Conservation (phyloP, 768 basidiomycete species). For the Pulveroboletus sp. region DNA sequence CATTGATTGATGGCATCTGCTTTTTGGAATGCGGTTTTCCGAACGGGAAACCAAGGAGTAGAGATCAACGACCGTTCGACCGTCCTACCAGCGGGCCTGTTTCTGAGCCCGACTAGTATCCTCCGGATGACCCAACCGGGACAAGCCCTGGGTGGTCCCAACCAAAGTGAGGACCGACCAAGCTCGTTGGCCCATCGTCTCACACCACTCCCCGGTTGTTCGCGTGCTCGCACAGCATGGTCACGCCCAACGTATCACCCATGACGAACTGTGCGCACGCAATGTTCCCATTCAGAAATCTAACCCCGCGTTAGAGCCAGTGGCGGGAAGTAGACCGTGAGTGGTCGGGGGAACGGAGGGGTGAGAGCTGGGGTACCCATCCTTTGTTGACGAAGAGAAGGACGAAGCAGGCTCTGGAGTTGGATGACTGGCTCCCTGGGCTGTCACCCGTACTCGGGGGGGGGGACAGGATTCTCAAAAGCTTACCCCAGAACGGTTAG, state of each 20-base stretch:
- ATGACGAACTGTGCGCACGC: too few species aligned
- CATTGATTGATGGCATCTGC: too few species aligned
- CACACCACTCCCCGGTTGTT: neutral
- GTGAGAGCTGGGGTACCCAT: neutral
- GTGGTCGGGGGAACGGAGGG: neutral
- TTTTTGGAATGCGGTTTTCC: too few species aligned
- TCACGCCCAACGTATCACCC: neutral
- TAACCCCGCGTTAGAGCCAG: neutral
- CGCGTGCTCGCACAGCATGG: too few species aligned
- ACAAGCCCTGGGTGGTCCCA: neutral
- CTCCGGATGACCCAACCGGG: too few species aligned
- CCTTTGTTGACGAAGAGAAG: neutral
- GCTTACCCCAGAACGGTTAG: constrained; percentile 1
- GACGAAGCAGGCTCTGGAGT: neutral
- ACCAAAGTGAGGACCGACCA: neutral
- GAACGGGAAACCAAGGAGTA: too few species aligned
- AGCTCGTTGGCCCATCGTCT: neutral
- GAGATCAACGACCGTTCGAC: too few species aligned
- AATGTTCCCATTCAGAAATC: neutral
- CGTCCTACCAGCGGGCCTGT: too few species aligned
- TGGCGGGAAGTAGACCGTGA: neutral
- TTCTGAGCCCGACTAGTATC: neutral
- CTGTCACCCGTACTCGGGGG: too few species aligned
- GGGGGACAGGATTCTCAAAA: too few species aligned
- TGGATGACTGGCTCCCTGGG: neutral